Base-by-base conservation (phyloP, 2,329 filamentous ascomycete species). In the Aspergillus pseudotamarii region DNA sequence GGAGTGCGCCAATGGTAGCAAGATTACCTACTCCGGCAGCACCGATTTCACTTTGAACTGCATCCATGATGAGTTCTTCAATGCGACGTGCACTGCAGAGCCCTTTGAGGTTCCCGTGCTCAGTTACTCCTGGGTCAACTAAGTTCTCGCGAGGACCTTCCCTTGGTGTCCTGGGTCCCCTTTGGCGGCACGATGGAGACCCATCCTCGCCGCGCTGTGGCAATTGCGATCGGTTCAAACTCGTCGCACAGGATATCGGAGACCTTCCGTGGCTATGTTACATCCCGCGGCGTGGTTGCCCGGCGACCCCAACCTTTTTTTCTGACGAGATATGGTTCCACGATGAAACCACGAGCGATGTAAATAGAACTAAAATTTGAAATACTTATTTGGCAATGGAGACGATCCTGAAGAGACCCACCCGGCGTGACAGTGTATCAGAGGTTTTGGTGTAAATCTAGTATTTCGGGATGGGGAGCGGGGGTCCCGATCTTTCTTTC, bases 11-110 rank as follows among this genome's bases (percentile, higher is more conserved):
- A 72, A 74, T 62, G 71, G 72, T 5, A 72, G 72, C 38, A 59
- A 53, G 9, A 73, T 74, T 26, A 71, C 72, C 1, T 74, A 74
- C 23, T 71, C 66, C 0, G 72, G 72, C 0, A 68, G 62, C 14
- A 66, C 67, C 19, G 68, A 73, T 26, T 73, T 74, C 36, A 46
- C 59, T 12, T 48, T 74, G 32, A 63, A 58, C 4, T 74, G 72
- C 23, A 60, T 56, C 4, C 71, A 74, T 59, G 71, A 74, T 64
- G 64, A 60, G 10, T 67, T 65, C 50, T 72, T 71, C 32, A 74
- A 74, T 62, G 72, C 72, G 6, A 72, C 72, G 9, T 74, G 72
- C 43, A 71, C 71, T 8, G 72, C 71, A 1, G 65, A 62, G 5
- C 58, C 65, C 1, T 74, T 74, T 61, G 65, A 69, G 12, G 56